Base-by-base conservation (phyloP, 2,329 filamentous ascomycete species). In the Tricladium varicosporioides region DNA sequence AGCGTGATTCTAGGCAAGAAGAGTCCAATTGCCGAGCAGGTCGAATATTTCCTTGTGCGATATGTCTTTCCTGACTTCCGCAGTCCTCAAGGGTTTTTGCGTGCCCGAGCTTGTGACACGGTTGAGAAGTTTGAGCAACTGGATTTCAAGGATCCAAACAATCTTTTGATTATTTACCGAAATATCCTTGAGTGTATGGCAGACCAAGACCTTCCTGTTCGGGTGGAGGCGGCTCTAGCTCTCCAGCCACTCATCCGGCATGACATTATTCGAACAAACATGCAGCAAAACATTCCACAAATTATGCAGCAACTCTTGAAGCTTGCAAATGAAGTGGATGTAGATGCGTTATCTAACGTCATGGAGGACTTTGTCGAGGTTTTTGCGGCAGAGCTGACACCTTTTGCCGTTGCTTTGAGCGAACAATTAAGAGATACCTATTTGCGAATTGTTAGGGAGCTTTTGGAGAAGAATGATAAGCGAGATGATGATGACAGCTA, bases 321-420 rank as follows among this genome's bases (percentile, higher is more conserved):
- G 77, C 79, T 99, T 56, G 93, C 94, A 27, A 99, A 99, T 70
- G 94, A 99, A 75, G 94, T 95, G 57, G 94, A 99, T 70, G 93
- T 99, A 48, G 94, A 99, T 73, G 92, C 94, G 5, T 80, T 99
- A 43, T 93, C 94, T 18, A 97, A 97, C 69, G 94, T 99, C 42
- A 99, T 99, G 94, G 94, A 99, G 74, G 94, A 99, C 70, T 99
- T 99, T 70, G 94, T 99, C 47, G 94, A 99, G 73, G 92, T 97
- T 2, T 99, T 99, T 70, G 93, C 94, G n/a, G 83, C 91, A 2
- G 94, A 99, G 72, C 82, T 99, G 48, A 97, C 94, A 5, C 94
- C 94, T 2, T 99, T 99, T 68, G 94, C 94, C 10, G 93, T 99
- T 32, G 94, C 94, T 4, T 80, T 99, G 3, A 96, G 92, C 69